These are phyloP conservation scores for Dujonia santamariae DNA, from an alignment of 1,139 yeast species.

Conservation along the genomic window DNA sequence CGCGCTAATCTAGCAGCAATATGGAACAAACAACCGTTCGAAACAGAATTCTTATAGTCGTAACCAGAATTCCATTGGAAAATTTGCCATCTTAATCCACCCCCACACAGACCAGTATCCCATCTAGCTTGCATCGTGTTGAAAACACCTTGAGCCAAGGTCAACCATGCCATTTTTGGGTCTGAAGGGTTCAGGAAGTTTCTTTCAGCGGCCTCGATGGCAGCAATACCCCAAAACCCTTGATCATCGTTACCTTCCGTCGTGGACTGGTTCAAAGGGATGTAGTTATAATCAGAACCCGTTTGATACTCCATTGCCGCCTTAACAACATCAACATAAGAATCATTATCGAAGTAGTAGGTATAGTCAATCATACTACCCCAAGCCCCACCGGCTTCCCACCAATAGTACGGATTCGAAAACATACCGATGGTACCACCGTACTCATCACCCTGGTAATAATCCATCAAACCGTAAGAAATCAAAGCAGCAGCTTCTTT, in stretches of 20 bases:
- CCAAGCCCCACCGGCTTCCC: conserved; percentile 92
- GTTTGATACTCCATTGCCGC: conserved; percentile 61
- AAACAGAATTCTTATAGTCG: conserved; percentile 85
- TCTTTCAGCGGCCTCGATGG: conserved; percentile 78
- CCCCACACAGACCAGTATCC: conserved; percentile 73
- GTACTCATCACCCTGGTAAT: conserved; percentile 58
- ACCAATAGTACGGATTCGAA: conserved; percentile 80
- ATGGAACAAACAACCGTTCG: conserved; percentile 88
- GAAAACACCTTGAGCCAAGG: conserved; percentile 76
- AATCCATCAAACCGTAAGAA: conserved; percentile 65
- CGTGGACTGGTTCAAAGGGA: conserved; percentile 72
- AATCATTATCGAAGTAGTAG: conserved; percentile 58
- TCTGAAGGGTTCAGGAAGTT: conserved; percentile 65
- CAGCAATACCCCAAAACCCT: conserved; percentile 87
- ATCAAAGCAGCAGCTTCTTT: conserved; percentile 53
- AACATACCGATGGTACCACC: conserved; percentile 85
- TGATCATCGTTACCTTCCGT: conserved; percentile 93
- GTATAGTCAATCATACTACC: conserved; percentile 72
- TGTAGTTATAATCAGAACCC: conserved; percentile 65
- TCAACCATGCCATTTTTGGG: conserved; percentile 53
- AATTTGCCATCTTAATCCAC: conserved; percentile 96
- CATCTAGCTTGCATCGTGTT: conserved; percentile 88
- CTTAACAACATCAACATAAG: conserved; percentile 53
- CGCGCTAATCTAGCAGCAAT: conserved; percentile 85
- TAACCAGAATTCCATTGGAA: conserved; percentile 94